Evolutionary conservation across 306 rosid genomes (phyloP), one percentile per base, ranked within the genome.

Genomic region (Ziziphus jujuba): DNA sequence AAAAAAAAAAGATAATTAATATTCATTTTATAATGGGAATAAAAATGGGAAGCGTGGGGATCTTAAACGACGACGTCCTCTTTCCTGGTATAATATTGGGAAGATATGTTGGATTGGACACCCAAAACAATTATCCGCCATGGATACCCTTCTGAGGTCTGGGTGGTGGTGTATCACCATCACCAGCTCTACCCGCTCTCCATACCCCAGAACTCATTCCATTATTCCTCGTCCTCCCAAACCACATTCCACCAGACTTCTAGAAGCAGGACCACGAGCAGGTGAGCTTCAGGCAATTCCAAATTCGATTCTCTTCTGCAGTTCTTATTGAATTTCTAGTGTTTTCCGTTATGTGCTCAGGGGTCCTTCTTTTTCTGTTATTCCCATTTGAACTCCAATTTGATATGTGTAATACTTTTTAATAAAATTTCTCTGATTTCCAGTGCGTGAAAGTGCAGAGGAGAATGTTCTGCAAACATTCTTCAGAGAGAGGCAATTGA

Each of bases 391-490:
- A n/a, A 7, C 54, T 49, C 54, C 54, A 49, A 4, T 49, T 49
- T 16, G 54, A 19, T 6, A 15, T 16, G 11, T 28, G 33, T 28
- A 49, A 49, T 49, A 2, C 6, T n/a, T 0, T 38, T 54, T 52
- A 9, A 7, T 57, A 21, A 6, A 0, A 23, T 62, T 64, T 43
- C 22, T 63, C 54, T 74, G 50, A 56, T 75, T 76, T 63, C 31
- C 72, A 84, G 89, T 51, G 67, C 82, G 84, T 66, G 87, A 73
- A 63, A 45, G 62, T 74, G 84, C 36, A 1, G 89, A 89, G 7
- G 87, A 84, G 69, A 97, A 93, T 53, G 90, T 83, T 73, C 63
- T 93, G 71, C 87, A 80, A 81, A 77, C 70, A 2, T 93, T 87
- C 84, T 77, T 89, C 5, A 72, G 84, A 79, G 97, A 92, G 64